Conservation (phyloP, 352 stramenopile species). For the Phytophthora cactorum region DNA sequence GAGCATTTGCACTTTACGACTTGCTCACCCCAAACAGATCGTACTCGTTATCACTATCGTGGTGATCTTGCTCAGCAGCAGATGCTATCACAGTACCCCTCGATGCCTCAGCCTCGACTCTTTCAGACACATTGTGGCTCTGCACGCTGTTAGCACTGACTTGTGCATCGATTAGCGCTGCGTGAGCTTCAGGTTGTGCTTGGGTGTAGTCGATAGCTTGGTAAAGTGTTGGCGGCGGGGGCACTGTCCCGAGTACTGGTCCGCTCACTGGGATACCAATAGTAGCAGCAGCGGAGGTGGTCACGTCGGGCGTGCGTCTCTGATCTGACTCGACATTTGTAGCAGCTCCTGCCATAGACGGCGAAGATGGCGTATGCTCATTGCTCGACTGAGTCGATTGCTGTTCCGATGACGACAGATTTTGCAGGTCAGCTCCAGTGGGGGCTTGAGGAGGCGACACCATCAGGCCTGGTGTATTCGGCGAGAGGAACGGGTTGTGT, state of each 20-base stretch:
- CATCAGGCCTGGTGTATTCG: conserved; percentile 18
- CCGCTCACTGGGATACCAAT: not conserved
- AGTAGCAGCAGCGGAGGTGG: not conserved
- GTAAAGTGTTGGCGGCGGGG: conserved; percentile 16
- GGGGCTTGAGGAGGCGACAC: not conserved
- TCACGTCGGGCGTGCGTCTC: not conserved
- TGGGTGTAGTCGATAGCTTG: conserved; percentile 28
- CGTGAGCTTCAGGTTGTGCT: conserved; percentile 1
- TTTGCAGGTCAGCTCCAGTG: not conserved
- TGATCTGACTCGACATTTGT: not conserved
- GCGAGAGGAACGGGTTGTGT: conserved; percentile 62
- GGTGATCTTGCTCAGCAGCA: conserved; percentile 18
- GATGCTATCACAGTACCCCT: conserved; percentile 18
- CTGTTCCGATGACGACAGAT: conserved; percentile 5
- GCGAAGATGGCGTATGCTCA: not conserved
- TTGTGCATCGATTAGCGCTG: not conserved
- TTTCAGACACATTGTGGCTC: not conserved
- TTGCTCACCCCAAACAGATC: conserved; percentile 42
- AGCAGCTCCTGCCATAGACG: not conserved
- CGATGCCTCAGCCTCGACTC: conserved; percentile 22
- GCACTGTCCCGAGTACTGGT: conserved; percentile 15
- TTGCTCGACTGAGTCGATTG: conserved; percentile 4
- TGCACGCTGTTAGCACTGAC: conserved; percentile 6
- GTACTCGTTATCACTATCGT: conserved; percentile 34
- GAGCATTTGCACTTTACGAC: conserved; percentile 15